Base-by-base conservation (phyloP, 768 basidiomycete species). In the Russula sp. region DNA sequence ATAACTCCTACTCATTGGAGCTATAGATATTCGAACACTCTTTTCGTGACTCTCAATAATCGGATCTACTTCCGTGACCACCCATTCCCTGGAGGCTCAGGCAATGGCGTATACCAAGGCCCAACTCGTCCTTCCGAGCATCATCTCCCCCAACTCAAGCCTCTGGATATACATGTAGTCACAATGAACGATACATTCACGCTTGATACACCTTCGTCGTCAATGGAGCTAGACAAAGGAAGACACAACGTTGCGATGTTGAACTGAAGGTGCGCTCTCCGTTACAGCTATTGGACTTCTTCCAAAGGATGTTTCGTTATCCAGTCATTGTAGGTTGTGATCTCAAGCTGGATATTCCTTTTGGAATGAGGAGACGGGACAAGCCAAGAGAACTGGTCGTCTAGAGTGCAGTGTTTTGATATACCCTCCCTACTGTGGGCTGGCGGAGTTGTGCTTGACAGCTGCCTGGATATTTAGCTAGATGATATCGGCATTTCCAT, bases 1-100 rank as follows among this genome's bases (percentile, higher is more conserved):
- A 40, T 27, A 20, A 6, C 7, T 6, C 35, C 16, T 52, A 32
- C 44, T 61, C 45, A 61, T 35, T 32, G 14, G 13, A 6, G 22
- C 9, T 39, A 1, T 50, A 61, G 59, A 16, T 66, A 63, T 55
- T 63, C 70, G 5, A 71, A 71, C 62, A 71, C 71, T 4, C 61
- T 71, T 34, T 64, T 71, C 11, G 67, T 69, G 48, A 55, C 69
- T 4, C 66, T 71, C 60, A 70, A 70, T 40, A 62, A 62, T 55
- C 61, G 61, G 6, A 49, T 62, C 31, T 55, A 55, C 37, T 57
- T 62, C 49, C 55, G 61, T 18, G 61, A 62, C 61, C 61, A 54
- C 52, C 42, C 44, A 18, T 32, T 10, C n/a, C 59, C 52, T 2
- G 59, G 42, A 11, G n/a, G 18, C 10, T n/a, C n/a, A 7, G 34